These are phyloP conservation scores for Carex arenaria DNA, from an alignment of 202 grass and related monocot genomes.

Conservation along the genomic window DNA sequence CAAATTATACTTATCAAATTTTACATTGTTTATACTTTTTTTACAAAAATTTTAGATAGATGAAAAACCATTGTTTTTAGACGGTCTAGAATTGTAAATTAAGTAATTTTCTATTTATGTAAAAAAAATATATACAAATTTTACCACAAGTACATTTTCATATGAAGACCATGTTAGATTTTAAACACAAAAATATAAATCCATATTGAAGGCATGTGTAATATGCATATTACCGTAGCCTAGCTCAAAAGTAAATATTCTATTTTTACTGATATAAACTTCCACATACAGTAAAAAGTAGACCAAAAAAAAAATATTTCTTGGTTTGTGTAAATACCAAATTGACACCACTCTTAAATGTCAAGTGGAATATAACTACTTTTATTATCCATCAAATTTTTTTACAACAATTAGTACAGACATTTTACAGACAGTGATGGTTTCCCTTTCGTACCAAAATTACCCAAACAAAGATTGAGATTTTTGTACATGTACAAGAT, in stretches of 20 bases:
- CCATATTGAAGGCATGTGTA: too few relatives aligned
- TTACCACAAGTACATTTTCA: too few relatives aligned
- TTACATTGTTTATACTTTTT: too few relatives aligned
- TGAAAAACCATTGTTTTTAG: too few relatives aligned
- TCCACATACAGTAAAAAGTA: neutral
- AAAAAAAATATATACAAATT: too few relatives aligned
- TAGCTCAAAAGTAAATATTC: neutral
- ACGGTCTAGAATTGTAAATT: too few relatives aligned
- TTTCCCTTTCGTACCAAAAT: neutral
- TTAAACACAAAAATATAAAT: too few relatives aligned
- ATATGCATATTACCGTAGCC: too few relatives aligned
- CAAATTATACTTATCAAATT: too few relatives aligned
- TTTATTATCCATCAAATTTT: neutral
- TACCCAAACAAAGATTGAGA: neutral
- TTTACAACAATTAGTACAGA: neutral
- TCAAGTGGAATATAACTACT: neutral
- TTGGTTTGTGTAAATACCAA: neutral
- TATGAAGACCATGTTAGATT: too few relatives aligned
- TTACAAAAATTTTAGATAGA: too few relatives aligned
- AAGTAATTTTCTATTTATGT: too few relatives aligned
- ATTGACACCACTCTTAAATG: neutral
- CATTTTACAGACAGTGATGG: neutral
- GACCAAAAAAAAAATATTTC: neutral
- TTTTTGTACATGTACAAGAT: neutral
- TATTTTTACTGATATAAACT: neutral